phyloP scores from a whole-genome alignment of 805 yeast genomes.

The Zygotorulaspora florentina region DNA sequence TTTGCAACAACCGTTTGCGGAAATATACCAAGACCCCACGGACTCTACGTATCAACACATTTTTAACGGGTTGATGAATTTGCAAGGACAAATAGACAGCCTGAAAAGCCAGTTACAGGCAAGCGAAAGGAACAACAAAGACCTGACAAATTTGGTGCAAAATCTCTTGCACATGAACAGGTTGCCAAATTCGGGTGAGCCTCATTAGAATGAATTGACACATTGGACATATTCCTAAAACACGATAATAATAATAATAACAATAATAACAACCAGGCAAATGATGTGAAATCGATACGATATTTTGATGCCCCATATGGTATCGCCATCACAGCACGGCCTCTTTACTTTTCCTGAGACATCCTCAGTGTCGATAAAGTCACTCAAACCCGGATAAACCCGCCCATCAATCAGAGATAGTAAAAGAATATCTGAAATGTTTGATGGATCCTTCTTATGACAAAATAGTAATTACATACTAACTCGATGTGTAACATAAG shows the following conservation, averaged over 20 bases:
- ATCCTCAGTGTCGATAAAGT: too few relatives aligned
- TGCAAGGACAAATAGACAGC: constrained; percentile 16
- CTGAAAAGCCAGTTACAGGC: constrained; percentile 12
- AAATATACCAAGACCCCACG: constrained; percentile 5
- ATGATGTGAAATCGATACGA: too few relatives aligned
- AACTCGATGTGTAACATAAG: neutral
- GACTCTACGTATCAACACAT: constrained; percentile 13
- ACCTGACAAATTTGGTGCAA: constrained; percentile 6
- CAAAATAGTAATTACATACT: neutral
- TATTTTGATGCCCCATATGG: too few relatives aligned
- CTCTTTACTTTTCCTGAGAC: too few relatives aligned
- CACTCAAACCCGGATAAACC: too few relatives aligned
- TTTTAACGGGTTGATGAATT: constrained; percentile 12
- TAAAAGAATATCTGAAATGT: too few relatives aligned
- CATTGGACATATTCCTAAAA: neutral
- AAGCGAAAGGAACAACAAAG: constrained; percentile 9
- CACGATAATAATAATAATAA: neutral
- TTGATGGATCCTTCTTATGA: too few relatives aligned
- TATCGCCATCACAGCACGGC: too few relatives aligned
- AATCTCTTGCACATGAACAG: constrained; percentile 1
- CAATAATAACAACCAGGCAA: neutral
- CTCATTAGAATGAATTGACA: neutral
- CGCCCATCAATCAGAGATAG: neutral
- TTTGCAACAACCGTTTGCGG: neutral
- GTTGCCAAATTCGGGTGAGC: neutral